phyloP scores from a whole-genome alignment of 495 filamentous ascomycete genomes.

The Glarea lozoyensis region DNA sequence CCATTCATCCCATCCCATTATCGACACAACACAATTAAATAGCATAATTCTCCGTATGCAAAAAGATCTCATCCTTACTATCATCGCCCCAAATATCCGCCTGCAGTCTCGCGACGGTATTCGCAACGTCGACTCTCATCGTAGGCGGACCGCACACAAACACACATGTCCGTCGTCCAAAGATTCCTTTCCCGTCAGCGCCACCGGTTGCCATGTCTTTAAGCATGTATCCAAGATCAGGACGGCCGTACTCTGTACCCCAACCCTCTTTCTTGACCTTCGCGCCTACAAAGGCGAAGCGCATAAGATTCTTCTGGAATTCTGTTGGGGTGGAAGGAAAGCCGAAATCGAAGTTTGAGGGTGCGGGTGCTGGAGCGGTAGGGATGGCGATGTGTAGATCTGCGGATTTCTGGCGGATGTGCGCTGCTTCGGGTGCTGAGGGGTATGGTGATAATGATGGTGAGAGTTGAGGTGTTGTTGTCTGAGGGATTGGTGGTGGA shows the following conservation, averaged over 20 bases:
- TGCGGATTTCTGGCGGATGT: constrained; percentile 36
- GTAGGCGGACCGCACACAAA: constrained; percentile 86
- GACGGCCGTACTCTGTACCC: constrained; percentile 88
- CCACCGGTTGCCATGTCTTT: constrained; percentile 61
- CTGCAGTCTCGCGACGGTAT: constrained; percentile 75
- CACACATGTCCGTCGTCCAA: constrained; percentile 79
- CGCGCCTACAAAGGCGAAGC: constrained; percentile 67
- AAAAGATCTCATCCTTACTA: constrained; percentile 77
- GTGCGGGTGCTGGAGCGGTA: constrained; percentile 32
- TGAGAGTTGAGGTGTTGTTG: neutral
- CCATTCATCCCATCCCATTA: neutral
- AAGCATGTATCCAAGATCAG: constrained; percentile 77
- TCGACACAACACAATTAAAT: constrained; percentile 34
- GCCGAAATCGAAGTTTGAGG: constrained; percentile 61
- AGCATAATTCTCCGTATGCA: constrained; percentile 94
- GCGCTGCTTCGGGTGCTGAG: constrained; percentile 36
- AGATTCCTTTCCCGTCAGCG: constrained; percentile 48
- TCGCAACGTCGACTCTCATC: constrained; percentile 82
- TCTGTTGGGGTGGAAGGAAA: constrained; percentile 68
- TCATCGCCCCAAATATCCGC: constrained; percentile 68
- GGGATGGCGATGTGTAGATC: constrained; percentile 17
- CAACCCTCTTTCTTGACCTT: constrained; percentile 68
- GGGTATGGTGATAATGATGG: neutral
- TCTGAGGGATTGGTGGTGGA: constrained; percentile 4
- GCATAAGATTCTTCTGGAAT: constrained; percentile 75